Percentiles rank a stretch among this genome's conserved stretches.
Conservation (phyloP, 2,329 filamentous ascomycete genomes). For the Huntiella moniliformis region DNA sequence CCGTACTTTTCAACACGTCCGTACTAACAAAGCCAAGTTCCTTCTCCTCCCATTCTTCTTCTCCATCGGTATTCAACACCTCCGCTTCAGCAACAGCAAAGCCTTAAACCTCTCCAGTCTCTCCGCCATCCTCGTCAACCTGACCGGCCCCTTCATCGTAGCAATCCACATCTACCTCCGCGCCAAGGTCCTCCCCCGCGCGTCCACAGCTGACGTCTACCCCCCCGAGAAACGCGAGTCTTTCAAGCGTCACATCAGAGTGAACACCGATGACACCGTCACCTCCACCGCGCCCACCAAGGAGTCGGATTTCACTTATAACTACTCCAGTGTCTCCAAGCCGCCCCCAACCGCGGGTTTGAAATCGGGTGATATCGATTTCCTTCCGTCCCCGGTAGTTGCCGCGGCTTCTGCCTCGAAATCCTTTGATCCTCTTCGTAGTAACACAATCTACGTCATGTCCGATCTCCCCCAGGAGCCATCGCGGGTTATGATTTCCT, state of each 20-base stretch:
- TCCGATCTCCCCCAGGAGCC: conserved; percentile 9
- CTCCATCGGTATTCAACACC: conserved; percentile 28
- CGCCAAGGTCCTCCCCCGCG: conserved; percentile 33
- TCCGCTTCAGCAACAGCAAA: conserved; percentile 20
- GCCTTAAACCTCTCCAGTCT: conserved; percentile 38
- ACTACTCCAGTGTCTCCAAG: conserved; percentile 5
- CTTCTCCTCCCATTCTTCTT: conserved; percentile 47
- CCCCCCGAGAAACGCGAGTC: conserved; percentile 4
- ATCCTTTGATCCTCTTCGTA: not conserved
- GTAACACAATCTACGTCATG: conserved; percentile 7
- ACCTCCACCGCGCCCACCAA: not conserved
- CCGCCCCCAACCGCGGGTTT: conserved; percentile 7
- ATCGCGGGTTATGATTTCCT: conserved; percentile 2
- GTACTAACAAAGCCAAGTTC: conserved; percentile 20
- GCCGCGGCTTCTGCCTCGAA: not conserved
- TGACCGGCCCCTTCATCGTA: conserved; percentile 46
- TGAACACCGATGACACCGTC: conserved; percentile 4
- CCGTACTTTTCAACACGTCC: not conserved
- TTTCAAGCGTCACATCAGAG: conserved; percentile 8
- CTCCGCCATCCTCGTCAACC: conserved; percentile 45
- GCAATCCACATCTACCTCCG: conserved; percentile 49
- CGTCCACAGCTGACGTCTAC: not conserved
- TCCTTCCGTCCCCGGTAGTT: not conserved
- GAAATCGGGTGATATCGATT: not conserved
- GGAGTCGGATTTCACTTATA: not conserved